Evolutionary conservation across 2,329 filamentous ascomycete genomes (phyloP), one percentile per base, ranked within the genome.

Genomic region (Xenosphaeropsis pyriputrescens): DNA sequence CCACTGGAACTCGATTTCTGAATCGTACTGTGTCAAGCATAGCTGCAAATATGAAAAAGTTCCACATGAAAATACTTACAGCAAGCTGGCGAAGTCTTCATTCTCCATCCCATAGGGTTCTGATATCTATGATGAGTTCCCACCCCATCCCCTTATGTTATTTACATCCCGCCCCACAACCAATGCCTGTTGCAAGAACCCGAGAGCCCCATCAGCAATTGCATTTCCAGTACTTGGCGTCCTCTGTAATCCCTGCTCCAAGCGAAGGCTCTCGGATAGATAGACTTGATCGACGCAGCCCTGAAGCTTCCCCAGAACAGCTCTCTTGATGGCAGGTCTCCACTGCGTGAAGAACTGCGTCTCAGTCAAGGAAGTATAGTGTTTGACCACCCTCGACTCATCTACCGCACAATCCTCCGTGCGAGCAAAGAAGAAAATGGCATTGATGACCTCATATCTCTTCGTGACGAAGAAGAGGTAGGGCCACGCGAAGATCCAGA

Each of bases 401-500:
- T 39, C 31, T 12, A 15, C 31, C 11, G 15, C 35, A 29, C 9
- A 34, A n/a, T 32, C 40, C 37, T 32, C 45, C 44, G 16, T 41
- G 40, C 6, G 43, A 16, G 48, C 47, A 36, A 54, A 56, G 15
- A 39, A 37, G 35, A 42, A 86, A 26, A 76, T 64, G 0, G 70
- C 67, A 16, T 64, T 61, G 3, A 73, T 67, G 2, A 82, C 75
- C 44, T 78, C 68, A 59, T 77, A 86, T 35, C 71, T 65, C 51
- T 71, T 74, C 2, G 81, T 86, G 14, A 68, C 58, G 51, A 84
- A 67, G 57, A 72, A 77, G 11, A 86, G 63, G 40, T 71, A 68
- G 0, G 81, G 81, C 81, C 81, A 86, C 3, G 70, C 62, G 46
- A 86, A 63, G 40, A 86, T 50, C 67, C 80, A 80, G 11, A 81